phyloP scores from a whole-genome alignment of 495 filamentous ascomycete genomes.

The Sordaria brevicollis region DNA sequence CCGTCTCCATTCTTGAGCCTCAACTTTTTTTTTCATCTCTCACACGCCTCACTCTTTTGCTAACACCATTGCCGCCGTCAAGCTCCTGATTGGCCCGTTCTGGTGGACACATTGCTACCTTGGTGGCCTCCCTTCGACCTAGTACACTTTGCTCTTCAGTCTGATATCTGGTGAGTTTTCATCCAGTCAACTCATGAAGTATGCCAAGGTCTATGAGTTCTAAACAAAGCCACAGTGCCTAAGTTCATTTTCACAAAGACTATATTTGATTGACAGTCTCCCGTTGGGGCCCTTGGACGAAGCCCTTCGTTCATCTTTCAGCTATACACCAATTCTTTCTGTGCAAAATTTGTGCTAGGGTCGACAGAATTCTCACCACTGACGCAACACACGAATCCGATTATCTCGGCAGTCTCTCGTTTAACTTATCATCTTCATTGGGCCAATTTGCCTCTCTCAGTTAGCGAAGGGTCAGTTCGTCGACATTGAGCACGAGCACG shows the following conservation, averaged over 20 bases:
- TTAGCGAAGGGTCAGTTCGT: not conserved
- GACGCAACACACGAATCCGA: conserved; percentile 10
- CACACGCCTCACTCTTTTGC: conserved; percentile 3
- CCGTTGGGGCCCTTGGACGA: not conserved
- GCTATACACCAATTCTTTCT: not conserved
- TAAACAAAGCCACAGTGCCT: not conserved
- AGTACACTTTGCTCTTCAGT: conserved; percentile 20
- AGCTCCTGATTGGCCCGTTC: conserved; percentile 16
- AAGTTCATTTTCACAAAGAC: not conserved
- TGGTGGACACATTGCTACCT: conserved; percentile 20
- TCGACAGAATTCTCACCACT: not conserved
- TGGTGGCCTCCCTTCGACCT: conserved; percentile 7
- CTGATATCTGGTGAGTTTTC: conserved; percentile 43
- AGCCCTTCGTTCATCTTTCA: not conserved
- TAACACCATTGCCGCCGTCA: conserved; percentile 4
- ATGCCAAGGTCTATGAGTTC: not conserved
- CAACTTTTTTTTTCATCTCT: conserved; percentile 7
- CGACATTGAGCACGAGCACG: not conserved
- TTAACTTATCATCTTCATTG: conserved; percentile 8
- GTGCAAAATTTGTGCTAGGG: not conserved
- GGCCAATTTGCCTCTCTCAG: not conserved
- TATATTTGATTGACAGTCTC: not conserved
- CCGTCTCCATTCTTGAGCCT: conserved; percentile 19
- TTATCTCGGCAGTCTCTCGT: conserved; percentile 19
- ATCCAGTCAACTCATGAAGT: conserved; percentile 19